These are phyloP conservation scores for Eucommia ulmoides DNA, from an alignment of 257 asterid genomes.

Conservation along the genomic window DNA sequence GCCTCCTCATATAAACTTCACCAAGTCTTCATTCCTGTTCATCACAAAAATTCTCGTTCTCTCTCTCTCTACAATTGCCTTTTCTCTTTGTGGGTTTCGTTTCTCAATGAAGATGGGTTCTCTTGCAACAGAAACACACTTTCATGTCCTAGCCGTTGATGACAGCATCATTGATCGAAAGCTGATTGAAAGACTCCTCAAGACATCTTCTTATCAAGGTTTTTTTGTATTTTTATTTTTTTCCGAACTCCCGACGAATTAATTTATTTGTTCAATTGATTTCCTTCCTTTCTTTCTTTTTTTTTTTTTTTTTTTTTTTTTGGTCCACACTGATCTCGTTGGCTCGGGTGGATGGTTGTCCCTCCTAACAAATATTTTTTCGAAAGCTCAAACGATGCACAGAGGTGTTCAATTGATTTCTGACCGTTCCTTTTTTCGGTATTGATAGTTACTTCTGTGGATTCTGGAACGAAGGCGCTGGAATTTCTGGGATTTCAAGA, in stretches of 20 bases:
- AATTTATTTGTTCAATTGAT: too few relatives aligned
- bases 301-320: too few relatives aligned
- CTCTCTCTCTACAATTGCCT: neutral
- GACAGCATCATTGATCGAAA: constrained; percentile 8
- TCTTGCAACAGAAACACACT: neutral
- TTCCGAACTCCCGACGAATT: too few relatives aligned
- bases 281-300: neutral
- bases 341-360: too few relatives aligned
- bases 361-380: too few relatives aligned
- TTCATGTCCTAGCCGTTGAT: constrained; percentile 7
- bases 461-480: constrained; percentile 44
- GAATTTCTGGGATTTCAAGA: constrained; percentile 38
- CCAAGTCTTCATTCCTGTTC: neutral
- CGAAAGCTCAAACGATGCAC: too few relatives aligned
- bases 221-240: too few relatives aligned
- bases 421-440: neutral
- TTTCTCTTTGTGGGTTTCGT: neutral
- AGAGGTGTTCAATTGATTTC: too few relatives aligned
- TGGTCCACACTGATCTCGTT: neutral
- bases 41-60: neutral
- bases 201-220: constrained; percentile 1
- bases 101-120: neutral
- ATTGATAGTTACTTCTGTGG: constrained; percentile 55
- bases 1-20: neutral
- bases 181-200: constrained; percentile 10